These are phyloP conservation scores for Marsdenia floribunda DNA, from an alignment of 257 asterid species.

Conservation along the genomic window DNA sequence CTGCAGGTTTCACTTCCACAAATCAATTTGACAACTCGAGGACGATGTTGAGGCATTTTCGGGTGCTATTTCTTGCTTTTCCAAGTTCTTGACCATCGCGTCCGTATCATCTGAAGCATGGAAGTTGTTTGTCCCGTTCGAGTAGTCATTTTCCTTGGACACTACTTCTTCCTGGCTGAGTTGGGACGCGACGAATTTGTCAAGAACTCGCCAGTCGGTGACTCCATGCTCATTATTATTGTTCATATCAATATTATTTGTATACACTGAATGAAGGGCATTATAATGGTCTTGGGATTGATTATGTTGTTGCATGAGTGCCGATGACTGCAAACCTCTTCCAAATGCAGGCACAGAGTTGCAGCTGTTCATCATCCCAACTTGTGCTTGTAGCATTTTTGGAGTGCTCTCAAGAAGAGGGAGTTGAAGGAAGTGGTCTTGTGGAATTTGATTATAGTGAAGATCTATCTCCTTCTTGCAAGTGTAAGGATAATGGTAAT, in stretches of 20 bases:
- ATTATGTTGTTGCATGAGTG: conserved; percentile 10
- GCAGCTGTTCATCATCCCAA: conserved; percentile 13
- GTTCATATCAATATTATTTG: conserved; percentile 15
- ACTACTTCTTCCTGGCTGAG: conserved; percentile 61
- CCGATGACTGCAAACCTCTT: conserved; percentile 21
- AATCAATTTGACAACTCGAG: conserved; percentile 43
- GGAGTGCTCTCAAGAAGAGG: conserved; percentile 58
- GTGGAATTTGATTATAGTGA: conserved; percentile 31
- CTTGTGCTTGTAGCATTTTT: conserved; percentile 24
- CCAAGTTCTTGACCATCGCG: conserved; percentile 26
- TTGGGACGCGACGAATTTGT: conserved; percentile 82
- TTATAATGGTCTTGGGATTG: conserved; percentile 31
- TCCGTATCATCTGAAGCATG: conserved; percentile 24
- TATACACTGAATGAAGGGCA: conserved; percentile 20
- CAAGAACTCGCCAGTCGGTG: conserved; percentile 79
- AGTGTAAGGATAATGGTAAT: conserved; percentile 25
- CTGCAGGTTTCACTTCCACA: conserved; percentile 37
- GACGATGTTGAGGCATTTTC: conserved; percentile 47
- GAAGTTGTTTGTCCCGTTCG: conserved; percentile 23
- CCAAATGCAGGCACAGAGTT: conserved; percentile 24
- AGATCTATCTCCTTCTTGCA: conserved; percentile 52
- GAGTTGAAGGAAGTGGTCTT: conserved; percentile 50
- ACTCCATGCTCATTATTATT: conserved; percentile 31
- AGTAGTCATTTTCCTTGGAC: conserved; percentile 31
- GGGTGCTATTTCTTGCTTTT: conserved; percentile 32